A percentile compares a stretch with the other conserved stretches of the same genome.
phyloP scores from a whole-genome alignment of 2,329 filamentous ascomycete species.

The Claviceps citrina region DNA sequence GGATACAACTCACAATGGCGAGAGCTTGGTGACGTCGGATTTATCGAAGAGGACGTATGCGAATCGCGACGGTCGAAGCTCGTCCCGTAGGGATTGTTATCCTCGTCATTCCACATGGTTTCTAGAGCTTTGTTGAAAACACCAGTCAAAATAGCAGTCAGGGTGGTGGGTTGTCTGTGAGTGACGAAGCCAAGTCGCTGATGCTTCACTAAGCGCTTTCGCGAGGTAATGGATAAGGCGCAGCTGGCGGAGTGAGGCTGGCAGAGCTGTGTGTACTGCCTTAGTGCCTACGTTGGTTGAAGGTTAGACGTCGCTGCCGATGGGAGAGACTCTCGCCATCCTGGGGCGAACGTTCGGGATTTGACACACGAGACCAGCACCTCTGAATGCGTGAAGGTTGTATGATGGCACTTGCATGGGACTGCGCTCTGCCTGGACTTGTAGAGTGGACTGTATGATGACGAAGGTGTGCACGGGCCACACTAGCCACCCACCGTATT shows the following conservation, averaged over 20 bases:
- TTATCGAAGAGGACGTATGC: conserved; percentile 50
- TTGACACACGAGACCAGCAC: background rate
- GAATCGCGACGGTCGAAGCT: conserved; percentile 83
- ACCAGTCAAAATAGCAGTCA: background rate
- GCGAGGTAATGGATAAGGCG: conserved; percentile 4
- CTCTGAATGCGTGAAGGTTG: too few species aligned
- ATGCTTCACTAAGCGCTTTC: too few species aligned
- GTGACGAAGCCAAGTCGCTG: too few species aligned
- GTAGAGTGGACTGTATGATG: background rate
- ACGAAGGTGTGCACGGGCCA: background rate
- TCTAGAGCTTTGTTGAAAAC: background rate
- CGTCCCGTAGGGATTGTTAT: conserved; percentile 89
- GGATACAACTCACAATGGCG: conserved; percentile 37
- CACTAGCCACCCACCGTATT: too few species aligned
- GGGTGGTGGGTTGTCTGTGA: background rate
- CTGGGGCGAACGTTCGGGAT: conserved; percentile 1
- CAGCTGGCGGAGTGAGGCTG: conserved; percentile 3
- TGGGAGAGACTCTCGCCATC: conserved; percentile 12
- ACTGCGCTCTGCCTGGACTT: too few species aligned
- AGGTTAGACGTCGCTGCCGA: conserved; percentile 7
- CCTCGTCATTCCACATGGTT: conserved; percentile 92
- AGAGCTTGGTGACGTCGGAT: conserved; percentile 46
- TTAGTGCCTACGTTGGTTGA: background rate
- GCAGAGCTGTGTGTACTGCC: background rate
- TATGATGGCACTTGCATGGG: too few species aligned